Conservation (phyloP, 176 grass and related monocot species). For the Oryza australiensis region DNA sequence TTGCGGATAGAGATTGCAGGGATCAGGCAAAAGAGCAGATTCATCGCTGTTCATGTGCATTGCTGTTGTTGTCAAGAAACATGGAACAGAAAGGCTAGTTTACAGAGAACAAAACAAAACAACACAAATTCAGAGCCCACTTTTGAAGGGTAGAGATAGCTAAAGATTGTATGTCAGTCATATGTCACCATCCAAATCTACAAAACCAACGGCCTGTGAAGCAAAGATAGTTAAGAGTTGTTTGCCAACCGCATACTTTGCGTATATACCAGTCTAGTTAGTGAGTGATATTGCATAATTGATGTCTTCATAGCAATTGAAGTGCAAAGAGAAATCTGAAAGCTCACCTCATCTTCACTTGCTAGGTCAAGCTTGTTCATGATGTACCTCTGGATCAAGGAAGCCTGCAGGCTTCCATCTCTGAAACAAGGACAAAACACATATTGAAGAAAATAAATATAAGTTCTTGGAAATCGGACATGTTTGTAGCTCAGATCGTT, state of each 20-base stretch:
- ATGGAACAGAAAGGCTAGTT: background rate
- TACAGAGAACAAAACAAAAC: background rate
- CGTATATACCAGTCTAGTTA: constrained; percentile 6
- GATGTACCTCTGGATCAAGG: constrained; percentile 77
- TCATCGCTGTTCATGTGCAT: background rate
- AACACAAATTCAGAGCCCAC: background rate
- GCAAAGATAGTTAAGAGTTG: background rate
- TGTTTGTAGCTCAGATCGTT: constrained; percentile 1
- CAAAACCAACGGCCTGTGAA: background rate
- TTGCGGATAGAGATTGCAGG: background rate
- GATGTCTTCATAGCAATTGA: constrained; percentile 10
- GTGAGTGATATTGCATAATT: background rate
- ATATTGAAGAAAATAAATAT: constrained; percentile 7
- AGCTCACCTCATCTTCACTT: constrained; percentile 76
- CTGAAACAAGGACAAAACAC: constrained; percentile 51
- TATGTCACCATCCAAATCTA: constrained; percentile 20
- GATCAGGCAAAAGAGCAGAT: constrained; percentile 1
- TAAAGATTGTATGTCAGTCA: background rate
- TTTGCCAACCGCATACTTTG: background rate
- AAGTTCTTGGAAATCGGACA: background rate
- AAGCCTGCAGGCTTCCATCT: constrained; percentile 62
- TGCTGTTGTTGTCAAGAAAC: background rate
- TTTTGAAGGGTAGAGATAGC: background rate
- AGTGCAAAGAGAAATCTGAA: background rate
- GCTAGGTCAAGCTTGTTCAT: constrained; percentile 63